Base-by-base conservation (phyloP, 1,284 basidiomycete species). In the Fomitopsis palustris region DNA sequence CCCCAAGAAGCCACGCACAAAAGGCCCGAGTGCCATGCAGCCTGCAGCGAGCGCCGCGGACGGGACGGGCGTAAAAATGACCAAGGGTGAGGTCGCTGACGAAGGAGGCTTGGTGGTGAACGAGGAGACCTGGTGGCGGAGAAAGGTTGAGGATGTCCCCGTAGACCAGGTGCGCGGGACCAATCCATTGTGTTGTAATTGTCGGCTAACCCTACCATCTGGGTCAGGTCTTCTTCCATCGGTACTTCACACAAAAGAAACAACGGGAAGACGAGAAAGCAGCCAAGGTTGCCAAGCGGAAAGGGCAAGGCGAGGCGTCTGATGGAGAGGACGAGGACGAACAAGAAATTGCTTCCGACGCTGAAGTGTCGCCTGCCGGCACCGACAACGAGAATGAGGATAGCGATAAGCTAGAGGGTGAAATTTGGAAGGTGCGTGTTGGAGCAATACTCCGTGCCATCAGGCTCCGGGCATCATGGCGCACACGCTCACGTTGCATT, bases 1-100 rank as follows among this genome's bases (percentile, higher is more conserved):
- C 72, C 91, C 96, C 2, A 99, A 98, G 79, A 93, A 96, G 75
- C 70, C 74, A 0, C 86, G 82, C 47, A 75, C 85, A 3, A 91
- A 89, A 64, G 92, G 95, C 23, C 82, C 87, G 2, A 93, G 90
- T 61, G 91, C 92, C 62, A 99, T 99, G 97, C 97, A 99, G 76
- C 95, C 95, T n/a, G 86, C 88, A 7, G 89, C 90, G 2, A 83
- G 81, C 55, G 82, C 83, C 49, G 72, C 75, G 2, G 62, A 79
- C 17, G 86, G 86, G n/a, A 83, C 85, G 4, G 77, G 77, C 58
- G 89, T 97, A 21, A 87, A 90, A 64, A 78, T 91, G 57, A 72
- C 88, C 63, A 89, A 87, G 72, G 92, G 93, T 8, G 85, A 87
- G 57, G 77, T 77, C 29, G 76, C 73, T 53, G 75, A 74, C 16